Evolutionary conservation across 129 eudicot species (phyloP), one percentile per base, ranked within the genome.

Genomic region (Dittrichia graveolens): DNA sequence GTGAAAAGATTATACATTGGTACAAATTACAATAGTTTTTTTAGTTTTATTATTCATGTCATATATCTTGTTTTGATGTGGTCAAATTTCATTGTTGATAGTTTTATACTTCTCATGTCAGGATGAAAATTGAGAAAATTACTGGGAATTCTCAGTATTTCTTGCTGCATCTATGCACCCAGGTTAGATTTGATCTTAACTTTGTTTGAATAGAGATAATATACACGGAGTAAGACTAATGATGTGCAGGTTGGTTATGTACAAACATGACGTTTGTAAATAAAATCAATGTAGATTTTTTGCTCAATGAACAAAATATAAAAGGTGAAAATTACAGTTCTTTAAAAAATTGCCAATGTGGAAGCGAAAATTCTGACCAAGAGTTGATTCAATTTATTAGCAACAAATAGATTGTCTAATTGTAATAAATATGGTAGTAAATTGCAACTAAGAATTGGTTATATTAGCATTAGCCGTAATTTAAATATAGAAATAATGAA

Each of bases 1-100:
- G 99, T 75, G 96, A 88, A 77, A 95, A 86, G 79, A 85, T 78
- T 83, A 91, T 95, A 64, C 97, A 91, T 64, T 95, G 99, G 99
- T 88, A 82, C 18, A 74, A 19, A 74, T 49, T 81, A 79, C 7
- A 78, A 9, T 57, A 18, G n/a, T 2, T 24, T 57, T 68, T 40
- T 61, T n/a, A 52, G 62, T 65, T 39, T 35, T 69, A 5, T 48
- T 42, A 3, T 11, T 34, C 13, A 19, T 72, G 52, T 64, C 67
- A 9, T 64, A 24, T 46, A 60, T 24, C 64, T 37, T 77, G 34
- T 39, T 18, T 47, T 66, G 15, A 57, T 50, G 14, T 4, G 37
- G 2, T 24, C 43, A 13, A 12, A 61, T 57, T 60, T 54, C 5
- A 5, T 77, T 49, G 31, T 56, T 46, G 43, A 34, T 55, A 12